These are phyloP conservation scores for Kazachstania bromeliacearum DNA, from an alignment of 805 yeast genomes.

Conservation along the genomic window DNA sequence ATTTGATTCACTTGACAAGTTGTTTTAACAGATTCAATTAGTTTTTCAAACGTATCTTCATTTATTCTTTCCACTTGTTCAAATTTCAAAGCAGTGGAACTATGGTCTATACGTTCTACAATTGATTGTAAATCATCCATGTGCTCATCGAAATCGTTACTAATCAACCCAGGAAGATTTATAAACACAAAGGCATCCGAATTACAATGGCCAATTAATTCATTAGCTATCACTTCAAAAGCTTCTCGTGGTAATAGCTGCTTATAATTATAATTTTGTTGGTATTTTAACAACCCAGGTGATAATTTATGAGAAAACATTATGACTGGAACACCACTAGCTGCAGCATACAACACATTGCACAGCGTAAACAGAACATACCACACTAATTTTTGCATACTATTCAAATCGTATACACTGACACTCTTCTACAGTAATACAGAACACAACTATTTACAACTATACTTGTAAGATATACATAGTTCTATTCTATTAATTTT, in stretches of 20 bases:
- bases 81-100: conserved; percentile 54
- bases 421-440: too few species aligned
- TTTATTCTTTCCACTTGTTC: conserved; percentile 37
- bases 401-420: not conserved
- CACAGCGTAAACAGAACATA: not conserved
- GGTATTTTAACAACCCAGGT: conserved; percentile 18
- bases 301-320: conserved; percentile 16
- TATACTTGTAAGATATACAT: too few species aligned
- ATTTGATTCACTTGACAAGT: conserved; percentile 20
- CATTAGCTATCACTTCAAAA: conserved; percentile 24
- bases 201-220: conserved; percentile 34
- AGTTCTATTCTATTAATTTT: too few species aligned
- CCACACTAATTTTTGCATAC: not conserved
- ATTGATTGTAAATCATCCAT: conserved; percentile 38
- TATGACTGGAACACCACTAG: conserved; percentile 12
- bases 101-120: conserved; percentile 40
- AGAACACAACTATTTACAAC: too few species aligned
- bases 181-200: conserved; percentile 51
- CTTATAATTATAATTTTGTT: conserved; percentile 10
- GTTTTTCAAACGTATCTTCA: conserved; percentile 11
- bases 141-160: conserved; percentile 38
- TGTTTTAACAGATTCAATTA: conserved; percentile 13
- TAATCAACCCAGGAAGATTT: conserved; percentile 42
- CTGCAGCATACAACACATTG: not conserved
- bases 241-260: conserved; percentile 18